phyloP scores from a whole-genome alignment of 1,284 basidiomycete species.

The Ustilago hordei region DNA sequence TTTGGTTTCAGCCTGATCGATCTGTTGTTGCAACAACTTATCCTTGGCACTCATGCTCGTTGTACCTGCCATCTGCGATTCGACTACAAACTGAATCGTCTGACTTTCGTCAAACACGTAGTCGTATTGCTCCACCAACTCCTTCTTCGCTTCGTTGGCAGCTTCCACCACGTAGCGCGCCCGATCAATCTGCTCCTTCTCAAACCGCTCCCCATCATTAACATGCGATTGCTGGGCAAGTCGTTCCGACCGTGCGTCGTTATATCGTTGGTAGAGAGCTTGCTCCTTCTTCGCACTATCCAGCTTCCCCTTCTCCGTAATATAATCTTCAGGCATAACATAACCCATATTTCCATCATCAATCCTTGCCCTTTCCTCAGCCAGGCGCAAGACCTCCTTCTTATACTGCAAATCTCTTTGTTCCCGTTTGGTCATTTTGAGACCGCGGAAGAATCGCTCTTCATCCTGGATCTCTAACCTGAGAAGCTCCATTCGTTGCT shows the following conservation, averaged over 20 bases:
- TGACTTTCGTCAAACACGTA: constrained; percentile 98
- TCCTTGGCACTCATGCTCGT: constrained; percentile 82
- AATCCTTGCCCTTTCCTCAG: constrained; percentile 92
- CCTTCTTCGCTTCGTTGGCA: constrained; percentile 72
- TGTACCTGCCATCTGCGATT: constrained; percentile 71
- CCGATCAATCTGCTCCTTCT: constrained; percentile 88
- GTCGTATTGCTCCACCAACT: constrained; percentile 76
- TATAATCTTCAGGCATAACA: constrained; percentile 77
- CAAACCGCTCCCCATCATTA: constrained; percentile 91
- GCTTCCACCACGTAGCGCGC: constrained; percentile 76
- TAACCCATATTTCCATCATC: constrained; percentile 76
- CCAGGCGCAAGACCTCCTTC: constrained; percentile 89
- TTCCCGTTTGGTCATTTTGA: constrained; percentile 82
- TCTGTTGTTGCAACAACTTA: constrained; percentile 84
- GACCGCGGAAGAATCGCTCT: constrained; percentile 64
- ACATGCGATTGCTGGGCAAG: constrained; percentile 78
- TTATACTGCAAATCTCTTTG: constrained; percentile 85
- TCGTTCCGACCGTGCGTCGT: constrained; percentile 78
- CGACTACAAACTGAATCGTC: constrained; percentile 94
- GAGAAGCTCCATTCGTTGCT: constrained; percentile 93
- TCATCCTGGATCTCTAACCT: constrained; percentile 78
- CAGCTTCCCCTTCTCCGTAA: constrained; percentile 98
- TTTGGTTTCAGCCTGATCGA: constrained; percentile 84
- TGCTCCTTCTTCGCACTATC: constrained; percentile 96
- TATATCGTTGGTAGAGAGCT: constrained; percentile 86